phyloP scores from a whole-genome alignment of 495 filamentous ascomycete species.

The Lasiosphaeria miniovina region DNA sequence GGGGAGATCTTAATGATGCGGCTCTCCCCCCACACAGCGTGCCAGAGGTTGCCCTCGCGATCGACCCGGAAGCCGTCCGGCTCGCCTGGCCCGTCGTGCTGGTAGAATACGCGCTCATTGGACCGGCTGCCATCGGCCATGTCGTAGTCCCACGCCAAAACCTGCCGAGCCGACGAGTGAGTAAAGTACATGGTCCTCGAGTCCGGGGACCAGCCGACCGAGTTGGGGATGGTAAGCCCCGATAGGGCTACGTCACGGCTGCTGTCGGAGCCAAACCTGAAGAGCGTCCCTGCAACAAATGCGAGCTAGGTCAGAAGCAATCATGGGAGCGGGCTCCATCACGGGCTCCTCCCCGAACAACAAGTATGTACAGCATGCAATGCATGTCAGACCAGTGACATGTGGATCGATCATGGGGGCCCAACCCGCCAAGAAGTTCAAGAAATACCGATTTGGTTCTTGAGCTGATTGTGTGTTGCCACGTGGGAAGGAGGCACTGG shows the following conservation, averaged over 20 bases:
- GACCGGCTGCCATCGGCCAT: conserved; percentile 57
- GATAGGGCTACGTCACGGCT: conserved; percentile 11
- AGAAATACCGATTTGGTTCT: neutral
- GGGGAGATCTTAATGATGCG: conserved; percentile 65
- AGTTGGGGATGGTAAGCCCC: conserved; percentile 77
- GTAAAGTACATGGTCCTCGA: conserved; percentile 80
- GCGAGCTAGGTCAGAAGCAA: neutral
- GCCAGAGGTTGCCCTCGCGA: conserved; percentile 70
- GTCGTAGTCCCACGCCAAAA: conserved; percentile 75
- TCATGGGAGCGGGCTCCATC: neutral
- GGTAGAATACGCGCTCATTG: conserved; percentile 67
- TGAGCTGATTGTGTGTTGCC: conserved; percentile 13
- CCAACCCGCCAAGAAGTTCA: neutral
- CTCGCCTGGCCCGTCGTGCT: conserved; percentile 57
- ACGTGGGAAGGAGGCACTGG: conserved; percentile 20
- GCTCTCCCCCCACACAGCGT: conserved; percentile 69
- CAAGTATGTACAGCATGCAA: neutral
- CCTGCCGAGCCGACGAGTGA: conserved; percentile 68
- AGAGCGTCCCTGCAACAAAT: conserved; percentile 34
- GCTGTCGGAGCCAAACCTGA: conserved; percentile 33
- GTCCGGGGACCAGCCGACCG: conserved; percentile 69
- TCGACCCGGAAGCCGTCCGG: conserved; percentile 77
- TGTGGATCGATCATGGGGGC: neutral
- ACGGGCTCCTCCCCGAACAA: neutral
- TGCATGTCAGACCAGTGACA: neutral